These are phyloP conservation scores for Chaetomiaceae sp. DNA, from an alignment of 2,329 filamentous ascomycete genomes.

Conservation along the genomic window DNA sequence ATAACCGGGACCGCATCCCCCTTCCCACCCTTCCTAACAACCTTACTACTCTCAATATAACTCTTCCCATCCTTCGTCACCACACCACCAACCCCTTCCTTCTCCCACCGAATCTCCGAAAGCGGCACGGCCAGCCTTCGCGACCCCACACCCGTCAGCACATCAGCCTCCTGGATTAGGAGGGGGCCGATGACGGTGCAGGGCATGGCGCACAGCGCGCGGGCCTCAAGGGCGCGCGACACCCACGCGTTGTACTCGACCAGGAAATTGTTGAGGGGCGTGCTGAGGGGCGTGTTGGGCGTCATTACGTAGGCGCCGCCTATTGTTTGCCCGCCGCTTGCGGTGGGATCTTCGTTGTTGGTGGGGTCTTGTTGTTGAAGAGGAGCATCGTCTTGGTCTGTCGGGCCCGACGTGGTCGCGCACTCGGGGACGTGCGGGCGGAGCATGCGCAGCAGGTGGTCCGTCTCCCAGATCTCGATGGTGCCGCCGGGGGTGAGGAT, in stretches of 20 bases:
- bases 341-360: constrained; percentile 52
- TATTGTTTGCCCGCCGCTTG: too few species aligned
- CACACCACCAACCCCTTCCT: constrained; percentile 63
- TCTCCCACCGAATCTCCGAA: constrained; percentile 82
- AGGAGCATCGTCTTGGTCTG: constrained; percentile 26
- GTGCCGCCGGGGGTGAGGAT: constrained; percentile 73
- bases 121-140: constrained; percentile 83
- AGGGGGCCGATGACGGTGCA: constrained; percentile 73
- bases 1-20: constrained; percentile 15
- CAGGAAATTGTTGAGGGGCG: constrained; percentile 75
- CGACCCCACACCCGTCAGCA: constrained; percentile 63
- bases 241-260: constrained; percentile 83
- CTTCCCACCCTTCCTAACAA: constrained; percentile 40
- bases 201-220: constrained; percentile 67
- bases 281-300: constrained; percentile 74
- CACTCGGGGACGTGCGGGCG: constrained; percentile 66
- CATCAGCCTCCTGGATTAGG: constrained; percentile 75
- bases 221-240: constrained; percentile 66
- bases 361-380: background rate
- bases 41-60: constrained; percentile 53
- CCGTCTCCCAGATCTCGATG: constrained; percentile 85
- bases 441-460: constrained; percentile 78
- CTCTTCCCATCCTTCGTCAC: constrained; percentile 57
- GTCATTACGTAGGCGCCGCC: constrained; percentile 81
- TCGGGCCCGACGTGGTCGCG: constrained; percentile 29